Percentiles rank a stretch among this genome's conserved stretches.
Conservation (phyloP, 2,329 filamentous ascomycete genomes). For the Trichophyton mentagrophytes region DNA sequence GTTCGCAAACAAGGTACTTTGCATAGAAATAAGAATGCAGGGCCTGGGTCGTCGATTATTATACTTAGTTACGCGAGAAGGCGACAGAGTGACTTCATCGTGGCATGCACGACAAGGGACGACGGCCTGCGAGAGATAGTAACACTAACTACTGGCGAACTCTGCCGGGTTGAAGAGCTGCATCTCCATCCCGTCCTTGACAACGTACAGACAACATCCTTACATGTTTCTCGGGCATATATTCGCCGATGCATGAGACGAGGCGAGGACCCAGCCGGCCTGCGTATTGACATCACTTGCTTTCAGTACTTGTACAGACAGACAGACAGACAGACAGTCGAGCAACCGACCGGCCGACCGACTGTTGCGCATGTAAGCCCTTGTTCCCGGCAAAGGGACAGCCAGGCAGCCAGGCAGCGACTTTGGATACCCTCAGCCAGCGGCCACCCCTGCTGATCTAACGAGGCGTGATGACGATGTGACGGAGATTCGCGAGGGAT, state of each 20-base stretch:
- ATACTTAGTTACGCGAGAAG: background rate
- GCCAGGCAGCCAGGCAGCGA: background rate
- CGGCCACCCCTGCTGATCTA: background rate
- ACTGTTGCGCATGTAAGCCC: background rate
- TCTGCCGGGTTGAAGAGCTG: background rate
- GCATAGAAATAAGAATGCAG: too few species aligned
- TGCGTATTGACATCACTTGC: too few species aligned
- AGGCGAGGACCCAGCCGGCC: background rate
- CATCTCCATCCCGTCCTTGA: background rate
- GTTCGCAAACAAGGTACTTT: too few species aligned
- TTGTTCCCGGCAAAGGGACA: background rate
- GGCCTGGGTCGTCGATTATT: background rate
- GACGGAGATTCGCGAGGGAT: background rate
- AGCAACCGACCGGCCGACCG: background rate
- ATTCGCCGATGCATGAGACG: background rate
- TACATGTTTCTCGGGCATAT: background rate
- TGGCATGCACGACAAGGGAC: background rate
- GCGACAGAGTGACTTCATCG: background rate
- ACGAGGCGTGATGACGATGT: background rate
- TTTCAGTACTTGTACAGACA: background rate
- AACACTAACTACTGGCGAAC: background rate
- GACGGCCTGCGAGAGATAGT: too few species aligned
- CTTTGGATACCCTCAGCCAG: background rate
- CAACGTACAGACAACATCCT: background rate
- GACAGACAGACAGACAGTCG: background rate